Evolutionary conservation across 2,329 filamentous ascomycete genomes (phyloP), one percentile per base, ranked within the genome.

Genomic region (Bipolaris oryzae): DNA sequence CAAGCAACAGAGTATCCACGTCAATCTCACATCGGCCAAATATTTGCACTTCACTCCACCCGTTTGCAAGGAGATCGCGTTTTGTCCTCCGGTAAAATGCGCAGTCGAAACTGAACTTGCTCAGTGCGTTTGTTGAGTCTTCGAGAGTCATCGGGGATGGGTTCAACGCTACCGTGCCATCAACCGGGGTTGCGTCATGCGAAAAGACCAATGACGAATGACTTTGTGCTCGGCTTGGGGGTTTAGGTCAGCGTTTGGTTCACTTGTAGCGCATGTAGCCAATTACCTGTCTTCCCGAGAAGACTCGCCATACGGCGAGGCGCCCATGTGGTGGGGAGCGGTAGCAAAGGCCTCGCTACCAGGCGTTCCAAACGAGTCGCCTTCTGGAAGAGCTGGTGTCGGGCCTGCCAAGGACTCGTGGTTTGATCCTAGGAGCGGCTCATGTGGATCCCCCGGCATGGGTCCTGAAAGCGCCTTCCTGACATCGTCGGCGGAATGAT

Each of bases 401-500:
- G 63, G 65, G 5, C 64, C 66, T 25, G 16, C 20, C 23, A 62
- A 60, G 21, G 62, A 63, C 20, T 73, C 67, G 69, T 74, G 51
- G 16, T 20, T 23, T 20, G 16, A 39, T 25, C 53, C 71, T 44
- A 72, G 52, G 37, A 35, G 48, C 38, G n/a, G n/a, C 13, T 39
- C 39, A 28, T 13, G n/a, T 9, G 18, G 23, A 33, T 39, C 9
- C 25, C 25, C 13, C 7, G n/a, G 5, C 2, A n/a, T 34, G 20
- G 66, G 55, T 35, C 74, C 73, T 57, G 71, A 69, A 51, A 76
- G 72, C n/a, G 74, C 69, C 55, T 70, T 72, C 49, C 68, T 74
- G 45, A 76, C 70, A 45, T 76, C 74, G 25, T 75, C 73, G 13
- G 67, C 71, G 3, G 73, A 74, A 50, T 76, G 73, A 52, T 75